Evolutionary conservation across 306 rosid species (phyloP).

Genomic region (Casuarina glauca): DNA sequence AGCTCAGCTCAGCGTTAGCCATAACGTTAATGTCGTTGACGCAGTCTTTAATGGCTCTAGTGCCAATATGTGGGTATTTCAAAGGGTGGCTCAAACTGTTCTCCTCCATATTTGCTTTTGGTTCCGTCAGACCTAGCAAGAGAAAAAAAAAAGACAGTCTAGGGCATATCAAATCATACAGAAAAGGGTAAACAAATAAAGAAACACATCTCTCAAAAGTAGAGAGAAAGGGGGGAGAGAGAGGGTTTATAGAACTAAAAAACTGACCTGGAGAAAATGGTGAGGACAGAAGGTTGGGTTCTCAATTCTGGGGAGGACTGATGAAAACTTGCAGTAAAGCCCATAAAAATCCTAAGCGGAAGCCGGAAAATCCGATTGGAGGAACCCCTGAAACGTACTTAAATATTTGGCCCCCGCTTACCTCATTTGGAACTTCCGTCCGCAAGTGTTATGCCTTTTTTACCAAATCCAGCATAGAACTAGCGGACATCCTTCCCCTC

Average conservation of each 20-base stretch:
- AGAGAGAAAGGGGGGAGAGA: slow-evolving; percentile 13
- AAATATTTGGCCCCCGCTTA: slow-evolving; percentile 57
- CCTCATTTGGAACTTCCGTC: slow-evolving; percentile 60
- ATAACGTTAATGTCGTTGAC: slow-evolving; percentile 18
- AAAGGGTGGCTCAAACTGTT: slow-evolving; percentile 31
- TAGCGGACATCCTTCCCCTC: slow-evolving; percentile 25
- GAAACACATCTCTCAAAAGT: slow-evolving; percentile 20
- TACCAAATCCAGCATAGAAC: slow-evolving; percentile 66
- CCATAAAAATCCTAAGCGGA: slow-evolving; percentile 36
- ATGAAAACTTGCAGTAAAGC: slow-evolving; percentile 13
- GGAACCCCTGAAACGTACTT: slow-evolving; percentile 35
- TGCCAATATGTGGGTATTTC: slow-evolving; percentile 28
- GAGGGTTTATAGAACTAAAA: neutral
- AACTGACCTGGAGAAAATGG: slow-evolving; percentile 35
- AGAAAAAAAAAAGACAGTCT: slow-evolving; percentile 35
- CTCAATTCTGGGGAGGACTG: slow-evolving; percentile 12
- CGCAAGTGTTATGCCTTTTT: slow-evolving; percentile 55
- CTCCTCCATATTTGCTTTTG: slow-evolving; percentile 42
- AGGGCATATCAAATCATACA: slow-evolving; percentile 30
- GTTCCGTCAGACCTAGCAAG: slow-evolving; percentile 25
- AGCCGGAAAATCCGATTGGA: slow-evolving; percentile 51
- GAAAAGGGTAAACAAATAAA: slow-evolving; percentile 13
- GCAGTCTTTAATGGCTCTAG: slow-evolving; percentile 24
- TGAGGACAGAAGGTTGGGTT: slow-evolving; percentile 25
- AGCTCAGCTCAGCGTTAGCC: slow-evolving; percentile 28